phyloP scores from a whole-genome alignment of 139 green algal species.

The Auxenochlorella protothecoides region DNA sequence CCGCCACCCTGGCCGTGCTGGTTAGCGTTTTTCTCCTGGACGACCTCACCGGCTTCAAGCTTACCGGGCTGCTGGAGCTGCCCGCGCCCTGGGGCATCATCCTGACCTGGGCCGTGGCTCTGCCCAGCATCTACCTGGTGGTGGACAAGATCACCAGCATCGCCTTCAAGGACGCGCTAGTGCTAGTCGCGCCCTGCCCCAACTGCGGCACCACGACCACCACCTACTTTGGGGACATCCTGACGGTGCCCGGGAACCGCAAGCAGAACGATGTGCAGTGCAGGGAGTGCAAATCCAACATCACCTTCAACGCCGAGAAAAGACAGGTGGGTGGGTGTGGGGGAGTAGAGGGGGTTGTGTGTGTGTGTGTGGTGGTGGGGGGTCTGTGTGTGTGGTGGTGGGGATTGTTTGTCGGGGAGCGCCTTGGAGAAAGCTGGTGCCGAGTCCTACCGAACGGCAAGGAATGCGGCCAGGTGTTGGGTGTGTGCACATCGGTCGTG shows the following conservation, averaged over 20 bases:
- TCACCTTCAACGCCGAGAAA: conserved; percentile 59
- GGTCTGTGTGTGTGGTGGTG: background rate
- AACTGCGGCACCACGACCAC: conserved; percentile 60
- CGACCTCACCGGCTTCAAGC: conserved; percentile 73
- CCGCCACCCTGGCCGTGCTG: conserved; percentile 56
- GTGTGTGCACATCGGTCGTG: too few species aligned
- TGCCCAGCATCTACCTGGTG: conserved; percentile 69
- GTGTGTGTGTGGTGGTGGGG: too few species aligned
- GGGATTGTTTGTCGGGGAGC: too few species aligned
- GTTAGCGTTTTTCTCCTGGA: conserved; percentile 66
- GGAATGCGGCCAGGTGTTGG: too few species aligned
- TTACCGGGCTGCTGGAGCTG: conserved; percentile 68
- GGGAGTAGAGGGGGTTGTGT: too few species aligned
- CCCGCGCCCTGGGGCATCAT: conserved; percentile 69
- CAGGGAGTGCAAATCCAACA: conserved; percentile 51
- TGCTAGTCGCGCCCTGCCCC: conserved; percentile 66
- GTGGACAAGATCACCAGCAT: conserved; percentile 67
- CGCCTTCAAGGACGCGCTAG: conserved; percentile 65
- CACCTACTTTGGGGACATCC: conserved; percentile 80
- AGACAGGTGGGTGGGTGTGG: conserved; percentile 33
- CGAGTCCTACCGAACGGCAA: too few species aligned
- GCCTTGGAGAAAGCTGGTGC: too few species aligned
- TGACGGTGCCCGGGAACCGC: conserved; percentile 54
- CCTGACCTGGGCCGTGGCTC: conserved; percentile 71
- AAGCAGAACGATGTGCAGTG: conserved; percentile 57